phyloP scores from a whole-genome alignment of 768 basidiomycete genomes.

The Russula abietina region DNA sequence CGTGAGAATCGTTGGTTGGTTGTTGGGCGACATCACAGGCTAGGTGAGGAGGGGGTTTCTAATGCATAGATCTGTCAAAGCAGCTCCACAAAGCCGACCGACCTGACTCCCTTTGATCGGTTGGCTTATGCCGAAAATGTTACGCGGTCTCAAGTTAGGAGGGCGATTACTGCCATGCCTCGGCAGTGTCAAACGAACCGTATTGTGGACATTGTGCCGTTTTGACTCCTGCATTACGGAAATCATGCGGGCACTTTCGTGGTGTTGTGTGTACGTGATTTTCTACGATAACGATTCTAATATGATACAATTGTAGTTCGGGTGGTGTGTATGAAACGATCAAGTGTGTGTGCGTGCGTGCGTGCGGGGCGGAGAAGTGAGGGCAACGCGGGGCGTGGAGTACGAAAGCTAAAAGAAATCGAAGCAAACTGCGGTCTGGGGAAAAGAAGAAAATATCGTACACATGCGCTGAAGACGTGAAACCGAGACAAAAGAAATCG shows the following conservation, averaged over 20 bases:
- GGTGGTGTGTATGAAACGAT: neutral
- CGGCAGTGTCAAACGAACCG: neutral
- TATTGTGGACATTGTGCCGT: neutral
- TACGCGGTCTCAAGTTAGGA: too few relatives aligned
- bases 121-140: neutral
- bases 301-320: constrained; percentile 11
- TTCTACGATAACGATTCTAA: constrained; percentile 1
- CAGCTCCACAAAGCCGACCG: too few relatives aligned
- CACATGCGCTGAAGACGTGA: neutral
- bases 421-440: neutral
- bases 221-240: neutral
- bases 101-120: neutral
- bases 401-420: neutral
- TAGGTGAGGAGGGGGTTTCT: too few relatives aligned
- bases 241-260: too few relatives aligned
- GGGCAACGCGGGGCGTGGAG: constrained; percentile 9
- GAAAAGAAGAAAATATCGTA: neutral
- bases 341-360: neutral
- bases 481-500: neutral
- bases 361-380: neutral
- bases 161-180: neutral
- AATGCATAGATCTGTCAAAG: too few relatives aligned
- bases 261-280: neutral
- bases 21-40: neutral
- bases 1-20: neutral